Percentiles rank a stretch among this genome's conserved stretches.
Evolutionary conservation across 1,284 basidiomycete species (phyloP).

Genomic region (Rhizoctonia solani): DNA sequence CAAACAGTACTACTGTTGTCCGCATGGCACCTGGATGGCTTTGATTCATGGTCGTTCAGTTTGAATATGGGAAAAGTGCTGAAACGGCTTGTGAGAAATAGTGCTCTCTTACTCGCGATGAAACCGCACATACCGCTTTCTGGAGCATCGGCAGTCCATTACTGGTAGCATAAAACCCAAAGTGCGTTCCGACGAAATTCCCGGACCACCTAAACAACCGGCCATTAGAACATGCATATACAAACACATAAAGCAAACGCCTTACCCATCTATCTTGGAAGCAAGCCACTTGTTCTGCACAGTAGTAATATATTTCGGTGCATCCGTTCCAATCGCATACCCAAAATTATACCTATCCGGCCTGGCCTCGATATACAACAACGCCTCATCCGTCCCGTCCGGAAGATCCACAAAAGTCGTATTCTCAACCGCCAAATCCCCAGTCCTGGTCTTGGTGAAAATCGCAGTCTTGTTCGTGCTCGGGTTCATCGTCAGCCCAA

Average conservation of each 20-base stretch:
- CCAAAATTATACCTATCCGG: slow-evolving; percentile 23
- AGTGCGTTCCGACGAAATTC: slow-evolving; percentile 33
- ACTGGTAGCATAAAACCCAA: slow-evolving; percentile 19
- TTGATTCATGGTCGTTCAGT: neutral
- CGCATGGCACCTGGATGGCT: no score
- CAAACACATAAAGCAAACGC: neutral
- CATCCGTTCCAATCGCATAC: slow-evolving; percentile 7
- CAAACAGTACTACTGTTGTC: no score
- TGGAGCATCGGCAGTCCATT: slow-evolving; percentile 26
- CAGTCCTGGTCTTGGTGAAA: slow-evolving; percentile 33
- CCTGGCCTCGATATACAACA: slow-evolving; percentile 32
- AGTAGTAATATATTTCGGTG: slow-evolving; percentile 15
- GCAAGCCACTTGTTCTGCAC: slow-evolving; percentile 34
- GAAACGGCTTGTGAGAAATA: no score
- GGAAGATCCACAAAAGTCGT: slow-evolving; percentile 25
- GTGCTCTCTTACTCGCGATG: neutral
- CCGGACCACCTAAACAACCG: slow-evolving; percentile 6
- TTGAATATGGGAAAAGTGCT: slow-evolving; percentile 20
- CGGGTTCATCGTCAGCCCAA: slow-evolving; percentile 34
- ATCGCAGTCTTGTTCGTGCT: slow-evolving; percentile 26
- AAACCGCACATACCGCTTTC: slow-evolving; percentile 4
- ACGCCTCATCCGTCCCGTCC: neutral
- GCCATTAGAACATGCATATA: neutral
- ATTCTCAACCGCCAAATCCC: slow-evolving; percentile 12
- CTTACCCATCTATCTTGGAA: slow-evolving; percentile 25